Evolutionary conservation across 179 eudicot species (phyloP).

Genomic region (Silene noctiflora): DNA sequence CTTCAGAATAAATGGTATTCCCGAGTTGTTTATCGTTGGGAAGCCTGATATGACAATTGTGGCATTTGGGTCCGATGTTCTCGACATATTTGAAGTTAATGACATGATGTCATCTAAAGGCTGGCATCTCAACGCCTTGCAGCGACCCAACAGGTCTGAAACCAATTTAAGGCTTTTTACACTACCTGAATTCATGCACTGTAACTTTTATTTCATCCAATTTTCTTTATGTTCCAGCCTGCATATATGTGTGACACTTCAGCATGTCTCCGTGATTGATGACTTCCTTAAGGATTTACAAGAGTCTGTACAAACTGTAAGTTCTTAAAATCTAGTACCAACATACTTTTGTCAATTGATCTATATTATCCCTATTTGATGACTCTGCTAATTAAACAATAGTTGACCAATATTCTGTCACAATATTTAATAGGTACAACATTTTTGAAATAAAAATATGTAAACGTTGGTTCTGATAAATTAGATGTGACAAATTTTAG

Average conservation of each 20-base stretch:
- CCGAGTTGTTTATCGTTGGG: slow-evolving; percentile 72
- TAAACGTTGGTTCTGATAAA: background rate
- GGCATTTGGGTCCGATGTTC: slow-evolving; percentile 67
- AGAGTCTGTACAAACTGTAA: slow-evolving; percentile 73
- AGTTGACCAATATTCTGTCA: background rate
- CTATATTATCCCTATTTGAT: background rate
- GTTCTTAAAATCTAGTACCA: slow-evolving; percentile 26
- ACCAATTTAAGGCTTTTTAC: background rate
- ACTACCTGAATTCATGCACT: background rate
- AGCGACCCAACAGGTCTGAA: slow-evolving; percentile 82
- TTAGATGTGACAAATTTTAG: background rate
- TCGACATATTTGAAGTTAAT: slow-evolving; percentile 96
- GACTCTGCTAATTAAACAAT: background rate
- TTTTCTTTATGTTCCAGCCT: slow-evolving; percentile 46
- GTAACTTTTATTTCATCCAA: slow-evolving; percentile 4
- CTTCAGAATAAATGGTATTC: slow-evolving; percentile 62
- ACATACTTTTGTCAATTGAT: background rate
- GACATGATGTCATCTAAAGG: slow-evolving; percentile 88
- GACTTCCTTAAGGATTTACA: slow-evolving; percentile 73
- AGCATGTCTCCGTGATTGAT: slow-evolving; percentile 66
- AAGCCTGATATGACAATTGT: slow-evolving; percentile 97
- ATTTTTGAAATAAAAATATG: background rate
- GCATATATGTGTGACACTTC: slow-evolving; percentile 95
- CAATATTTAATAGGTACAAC: background rate
- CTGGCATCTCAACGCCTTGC: slow-evolving; percentile 95